Conservation (phyloP, 2,329 filamentous ascomycete genomes). For the Hymenoscyphus linearis region DNA sequence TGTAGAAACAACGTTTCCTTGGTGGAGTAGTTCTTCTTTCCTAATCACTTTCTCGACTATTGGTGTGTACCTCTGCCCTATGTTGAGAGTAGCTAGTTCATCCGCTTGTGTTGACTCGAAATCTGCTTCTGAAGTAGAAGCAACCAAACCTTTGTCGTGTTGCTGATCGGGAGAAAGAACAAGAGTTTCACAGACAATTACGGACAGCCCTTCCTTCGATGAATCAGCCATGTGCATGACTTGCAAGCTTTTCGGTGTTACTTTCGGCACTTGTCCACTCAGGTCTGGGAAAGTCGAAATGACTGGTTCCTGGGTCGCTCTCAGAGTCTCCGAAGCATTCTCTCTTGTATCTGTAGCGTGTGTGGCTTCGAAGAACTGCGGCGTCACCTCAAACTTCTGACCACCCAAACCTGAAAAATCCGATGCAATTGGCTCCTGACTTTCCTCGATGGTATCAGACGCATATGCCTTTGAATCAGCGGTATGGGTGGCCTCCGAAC, state of each 20-base stretch:
- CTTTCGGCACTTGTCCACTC: not conserved
- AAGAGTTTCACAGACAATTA: not conserved
- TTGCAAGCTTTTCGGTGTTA: not conserved
- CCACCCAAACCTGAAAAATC: not conserved
- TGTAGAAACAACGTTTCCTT: not conserved
- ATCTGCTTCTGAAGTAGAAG: not conserved
- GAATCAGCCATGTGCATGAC: not conserved
- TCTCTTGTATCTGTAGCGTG: not conserved
- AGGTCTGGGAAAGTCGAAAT: not conserved
- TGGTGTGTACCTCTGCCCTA: not conserved
- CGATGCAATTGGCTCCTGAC: not conserved
- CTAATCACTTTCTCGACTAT: not conserved
- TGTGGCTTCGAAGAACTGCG: not conserved
- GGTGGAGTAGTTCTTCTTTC: not conserved
- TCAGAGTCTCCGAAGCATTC: not conserved
- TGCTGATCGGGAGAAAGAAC: not conserved
- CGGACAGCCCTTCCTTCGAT: not conserved
- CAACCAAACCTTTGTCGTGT: not conserved
- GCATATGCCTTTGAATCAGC: not conserved
- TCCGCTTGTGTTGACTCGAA: not conserved
- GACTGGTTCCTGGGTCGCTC: not conserved
- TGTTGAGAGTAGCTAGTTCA: not conserved
- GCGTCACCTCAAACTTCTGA: not conserved
- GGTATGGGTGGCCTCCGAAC: not conserved
- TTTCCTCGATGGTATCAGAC: not conserved